phyloP scores from a whole-genome alignment of 1,139 yeast genomes.

The Saccharomyces pastorianus region DNA sequence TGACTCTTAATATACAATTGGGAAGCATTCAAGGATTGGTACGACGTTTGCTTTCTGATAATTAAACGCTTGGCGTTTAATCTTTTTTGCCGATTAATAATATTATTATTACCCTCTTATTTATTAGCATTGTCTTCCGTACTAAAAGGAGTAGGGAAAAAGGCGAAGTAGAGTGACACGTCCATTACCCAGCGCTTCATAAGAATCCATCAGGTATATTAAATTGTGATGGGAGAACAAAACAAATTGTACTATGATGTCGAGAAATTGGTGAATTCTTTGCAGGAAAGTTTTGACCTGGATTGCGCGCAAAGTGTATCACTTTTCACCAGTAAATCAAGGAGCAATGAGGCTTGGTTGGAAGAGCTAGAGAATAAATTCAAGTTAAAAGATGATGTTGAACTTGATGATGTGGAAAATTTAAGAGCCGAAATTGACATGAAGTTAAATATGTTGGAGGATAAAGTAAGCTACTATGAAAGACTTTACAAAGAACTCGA shows the following conservation, averaged over 20 bases:
- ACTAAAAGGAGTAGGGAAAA: not conserved
- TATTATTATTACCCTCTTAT: not conserved
- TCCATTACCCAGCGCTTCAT: not conserved
- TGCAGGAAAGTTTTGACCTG: not conserved
- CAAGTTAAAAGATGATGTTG: constrained; percentile 10
- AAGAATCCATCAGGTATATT: not conserved
- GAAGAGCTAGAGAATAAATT: constrained; percentile 15
- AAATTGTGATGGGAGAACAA: not conserved
- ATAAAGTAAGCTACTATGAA: constrained; percentile 20
- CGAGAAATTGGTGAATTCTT: not conserved
- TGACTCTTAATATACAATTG: not conserved
- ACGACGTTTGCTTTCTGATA: not conserved
- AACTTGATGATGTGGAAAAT: constrained; percentile 9
- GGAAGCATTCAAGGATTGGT: not conserved
- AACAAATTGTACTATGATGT: not conserved
- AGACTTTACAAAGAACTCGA: constrained; percentile 24
- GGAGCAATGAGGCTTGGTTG: constrained; percentile 17
- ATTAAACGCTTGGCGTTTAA: not conserved
- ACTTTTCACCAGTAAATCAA: not conserved
- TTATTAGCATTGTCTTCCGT: not conserved
- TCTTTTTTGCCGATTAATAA: too few relatives aligned
- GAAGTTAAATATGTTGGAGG: constrained; percentile 16
- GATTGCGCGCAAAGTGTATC: not conserved
- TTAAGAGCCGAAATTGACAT: constrained; percentile 9
- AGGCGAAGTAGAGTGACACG: not conserved